These are phyloP conservation scores for Avena eriantha DNA, from an alignment of 176 grass and related monocot genomes.

Conservation along the genomic window DNA sequence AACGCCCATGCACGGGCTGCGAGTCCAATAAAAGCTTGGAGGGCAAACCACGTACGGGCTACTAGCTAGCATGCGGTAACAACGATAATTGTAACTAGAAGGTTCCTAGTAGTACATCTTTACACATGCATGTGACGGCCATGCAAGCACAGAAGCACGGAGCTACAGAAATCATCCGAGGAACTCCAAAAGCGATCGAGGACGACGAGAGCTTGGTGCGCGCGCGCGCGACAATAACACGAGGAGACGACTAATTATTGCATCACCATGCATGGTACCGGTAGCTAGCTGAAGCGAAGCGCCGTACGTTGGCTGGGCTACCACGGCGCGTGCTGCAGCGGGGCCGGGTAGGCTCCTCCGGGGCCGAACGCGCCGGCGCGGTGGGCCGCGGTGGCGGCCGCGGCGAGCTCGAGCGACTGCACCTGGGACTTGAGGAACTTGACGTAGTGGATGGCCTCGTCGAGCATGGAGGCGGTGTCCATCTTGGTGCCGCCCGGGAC, in stretches of 20 bases:
- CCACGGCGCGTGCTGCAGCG: constrained; percentile 40
- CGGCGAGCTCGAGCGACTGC: constrained; percentile 78
- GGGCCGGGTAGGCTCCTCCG: constrained; percentile 26
- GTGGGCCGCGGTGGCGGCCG: constrained; percentile 33
- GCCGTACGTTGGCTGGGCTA: not conserved
- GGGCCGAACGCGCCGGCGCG: constrained; percentile 38
- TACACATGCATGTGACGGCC: constrained; percentile 42
- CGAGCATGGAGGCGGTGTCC: constrained; percentile 99
- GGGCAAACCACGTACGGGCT: constrained; percentile 49
- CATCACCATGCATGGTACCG: not conserved
- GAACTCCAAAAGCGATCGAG: constrained; percentile 30
- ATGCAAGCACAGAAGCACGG: constrained; percentile 19
- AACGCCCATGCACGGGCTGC: constrained; percentile 40
- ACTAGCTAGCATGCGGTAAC: constrained; percentile 48
- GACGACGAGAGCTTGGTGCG: constrained; percentile 13
- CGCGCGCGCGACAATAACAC: not conserved
- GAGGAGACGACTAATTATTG: not conserved
- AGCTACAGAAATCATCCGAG: not conserved
- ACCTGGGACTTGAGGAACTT: constrained; percentile 98
- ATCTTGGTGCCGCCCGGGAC: constrained; percentile 97
- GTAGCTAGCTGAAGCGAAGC: not conserved
- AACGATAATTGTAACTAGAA: constrained; percentile 24
- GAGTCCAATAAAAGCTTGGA: constrained; percentile 61
- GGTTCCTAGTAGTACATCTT: constrained; percentile 42
- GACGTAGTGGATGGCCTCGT: constrained; percentile 98